phyloP scores from a whole-genome alignment of 1,139 yeast species.

The Debaryomyces udenii region DNA sequence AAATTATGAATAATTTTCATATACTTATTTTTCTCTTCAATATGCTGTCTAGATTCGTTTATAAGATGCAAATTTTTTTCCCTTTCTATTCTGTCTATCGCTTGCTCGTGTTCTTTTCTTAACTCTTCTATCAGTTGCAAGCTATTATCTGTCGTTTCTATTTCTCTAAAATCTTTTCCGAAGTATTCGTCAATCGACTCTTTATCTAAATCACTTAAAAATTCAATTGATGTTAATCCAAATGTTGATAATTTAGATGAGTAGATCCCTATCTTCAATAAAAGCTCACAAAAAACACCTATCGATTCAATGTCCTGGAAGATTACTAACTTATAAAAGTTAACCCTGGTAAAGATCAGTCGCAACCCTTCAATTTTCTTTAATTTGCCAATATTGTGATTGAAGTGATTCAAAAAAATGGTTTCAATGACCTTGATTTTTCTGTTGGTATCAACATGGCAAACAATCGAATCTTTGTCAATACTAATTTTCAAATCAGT shows the following conservation, averaged over 20 bases:
- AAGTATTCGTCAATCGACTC: constrained; percentile 16
- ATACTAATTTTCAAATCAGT: constrained; percentile 7
- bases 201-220: constrained; percentile 22
- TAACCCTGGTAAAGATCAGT: constrained; percentile 12
- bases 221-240: constrained; percentile 24
- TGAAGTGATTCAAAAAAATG: constrained; percentile 18
- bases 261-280: constrained; percentile 24
- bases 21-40: constrained; percentile 7
- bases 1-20: constrained; percentile 11
- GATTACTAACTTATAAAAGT: constrained; percentile 19
- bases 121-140: constrained; percentile 1
- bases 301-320: constrained; percentile 21
- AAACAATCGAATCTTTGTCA: constrained; percentile 7
- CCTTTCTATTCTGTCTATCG: constrained; percentile 7
- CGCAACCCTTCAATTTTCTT: constrained; percentile 14
- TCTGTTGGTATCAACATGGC: constrained; percentile 14
- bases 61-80: constrained; percentile 9
- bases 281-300: constrained; percentile 19
- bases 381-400: constrained; percentile 9
- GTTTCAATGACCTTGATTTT: constrained; percentile 19
- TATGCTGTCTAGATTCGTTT: constrained; percentile 9
- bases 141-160: constrained; percentile 3
- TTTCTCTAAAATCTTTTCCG: constrained; percentile 12
- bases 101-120: constrained; percentile 1
- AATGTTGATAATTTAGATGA: constrained; percentile 25